Evolutionary conservation across 2,329 filamentous ascomycete species (phyloP).

Genomic region (Nemania diffusa): DNA sequence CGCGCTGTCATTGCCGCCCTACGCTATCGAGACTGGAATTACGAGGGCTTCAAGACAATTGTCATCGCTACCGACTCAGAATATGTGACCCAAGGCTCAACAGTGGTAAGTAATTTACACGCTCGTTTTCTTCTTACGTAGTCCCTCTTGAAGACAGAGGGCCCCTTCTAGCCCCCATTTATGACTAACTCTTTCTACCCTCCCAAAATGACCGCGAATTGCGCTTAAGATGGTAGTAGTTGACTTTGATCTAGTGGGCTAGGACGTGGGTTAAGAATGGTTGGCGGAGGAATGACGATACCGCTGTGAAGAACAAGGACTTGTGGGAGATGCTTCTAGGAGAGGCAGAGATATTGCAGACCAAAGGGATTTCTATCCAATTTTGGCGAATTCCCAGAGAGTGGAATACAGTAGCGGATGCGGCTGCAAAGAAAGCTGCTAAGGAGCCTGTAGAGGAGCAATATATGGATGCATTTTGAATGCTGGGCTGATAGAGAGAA

Average conservation of each 20-base stretch:
- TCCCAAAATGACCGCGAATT: not conserved
- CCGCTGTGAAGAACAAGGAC: slow-evolving; percentile 60
- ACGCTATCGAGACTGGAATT: slow-evolving; percentile 55
- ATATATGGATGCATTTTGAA: slow-evolving; percentile 7
- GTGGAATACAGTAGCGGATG: slow-evolving; percentile 56
- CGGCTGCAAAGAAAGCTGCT: slow-evolving; percentile 43
- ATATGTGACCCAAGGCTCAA: slow-evolving; percentile 60
- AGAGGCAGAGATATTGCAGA: slow-evolving; percentile 50
- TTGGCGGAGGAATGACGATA: slow-evolving; percentile 54
- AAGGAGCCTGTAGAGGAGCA: not conserved
- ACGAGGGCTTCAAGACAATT: slow-evolving; percentile 54
- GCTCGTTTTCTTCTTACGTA: not conserved
- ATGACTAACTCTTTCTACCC: not conserved
- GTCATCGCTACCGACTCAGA: slow-evolving; percentile 66
- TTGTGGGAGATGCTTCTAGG: slow-evolving; percentile 62
- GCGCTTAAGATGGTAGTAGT: not conserved
- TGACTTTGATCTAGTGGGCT: slow-evolving; percentile 47
- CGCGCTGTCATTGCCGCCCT: slow-evolving; percentile 64
- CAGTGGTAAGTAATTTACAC: slow-evolving; percentile 31
- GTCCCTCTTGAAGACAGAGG: not conserved
- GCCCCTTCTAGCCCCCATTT: not conserved
- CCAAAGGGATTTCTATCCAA: slow-evolving; percentile 49
- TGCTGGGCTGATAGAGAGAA: not conserved
- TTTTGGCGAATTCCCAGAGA: slow-evolving; percentile 61
- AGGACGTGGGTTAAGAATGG: slow-evolving; percentile 56